Base-by-base conservation (phyloP, 2,329 filamentous ascomycete genomes). In the Talaromyces pinophilus region DNA sequence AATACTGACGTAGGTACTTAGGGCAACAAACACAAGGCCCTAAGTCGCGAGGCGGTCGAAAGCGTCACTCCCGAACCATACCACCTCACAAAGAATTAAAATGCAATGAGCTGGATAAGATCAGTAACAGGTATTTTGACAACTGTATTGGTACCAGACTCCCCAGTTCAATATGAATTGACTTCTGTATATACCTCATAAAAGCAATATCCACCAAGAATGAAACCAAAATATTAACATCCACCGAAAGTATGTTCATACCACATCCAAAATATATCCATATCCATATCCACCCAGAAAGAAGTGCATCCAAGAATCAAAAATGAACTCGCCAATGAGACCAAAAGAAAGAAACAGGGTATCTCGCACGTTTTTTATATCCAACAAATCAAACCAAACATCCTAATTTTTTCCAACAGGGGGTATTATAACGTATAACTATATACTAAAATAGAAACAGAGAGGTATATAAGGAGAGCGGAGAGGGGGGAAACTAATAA, bases 401-500 rank as follows among this genome's bases (percentile, higher is more conserved):
- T 13, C n/a, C n/a, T n/a, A 17, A 35, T 0, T 5, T 55, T 55
- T 19, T 19, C 8, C 2, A 42, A n/a, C 15, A 10, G 19, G 17
- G 35, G 38, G 30, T 25, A 42, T 59, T 44, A 28, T 5, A 28
- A 28, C 6, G n/a, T 17, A 19, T 59, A 33, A 33, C 7, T 33
- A 59, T 59, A 40, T 59, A 38, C 10, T 30, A 30, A 64, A 33
- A 60, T 35, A 33, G 3, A 17, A 30, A 52, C n/a, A 33, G 1
- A 54, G 0, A 30, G 42, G 42, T 46, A 35, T 54, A n/a, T 22
- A 62, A 48, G 6, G 13, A n/a, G 7, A 25, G 44, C 3, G n/a
- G 1, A 48, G 11, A 35, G 35, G 28, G 50, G 30, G 25, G 2
- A 25, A 25, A 48, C 67, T 63, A 70, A 61, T 69, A 69, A 30